A percentile compares a stretch with the other conserved stretches of the same genome.
Conservation (phyloP, 345 rosid species). For the thale cress (Arabidopsis thaliana) region DNA sequence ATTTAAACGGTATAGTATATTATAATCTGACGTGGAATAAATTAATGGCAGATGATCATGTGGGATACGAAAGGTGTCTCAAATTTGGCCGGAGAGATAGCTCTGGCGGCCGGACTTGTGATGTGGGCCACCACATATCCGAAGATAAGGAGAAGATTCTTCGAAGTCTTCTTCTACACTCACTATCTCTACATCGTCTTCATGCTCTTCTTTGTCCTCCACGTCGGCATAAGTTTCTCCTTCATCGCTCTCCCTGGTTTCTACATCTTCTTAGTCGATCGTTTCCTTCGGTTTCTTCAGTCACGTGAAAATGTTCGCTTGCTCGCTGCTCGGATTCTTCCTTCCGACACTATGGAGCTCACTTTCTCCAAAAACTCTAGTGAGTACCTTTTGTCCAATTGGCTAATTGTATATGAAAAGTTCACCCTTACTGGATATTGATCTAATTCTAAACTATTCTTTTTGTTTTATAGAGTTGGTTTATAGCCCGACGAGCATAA, state of each 20-base stretch:
- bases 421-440: background rate
- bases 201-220: slow-evolving; percentile 67
- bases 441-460: background rate
- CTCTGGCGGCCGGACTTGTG: slow-evolving; percentile 60
- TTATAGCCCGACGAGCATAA: slow-evolving; percentile 70
- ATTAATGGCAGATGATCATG: slow-evolving; percentile 49
- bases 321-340: slow-evolving; percentile 71
- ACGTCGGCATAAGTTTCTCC: slow-evolving; percentile 63
- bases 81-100: slow-evolving; percentile 72
- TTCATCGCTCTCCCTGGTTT: slow-evolving; percentile 74
- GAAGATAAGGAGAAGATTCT: slow-evolving; percentile 56
- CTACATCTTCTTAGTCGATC: slow-evolving; percentile 79
- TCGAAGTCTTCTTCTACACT: slow-evolving; percentile 83
- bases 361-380: slow-evolving; percentile 72
- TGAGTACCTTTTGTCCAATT: slow-evolving; percentile 25
- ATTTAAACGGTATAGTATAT: background rate
- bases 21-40: background rate
- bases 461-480: slow-evolving; percentile 52
- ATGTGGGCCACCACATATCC: slow-evolving; percentile 81
- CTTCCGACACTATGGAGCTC: slow-evolving; percentile 65
- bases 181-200: slow-evolving; percentile 75
- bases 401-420: background rate
- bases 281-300: slow-evolving; percentile 76
- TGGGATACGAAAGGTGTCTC: slow-evolving; percentile 57
- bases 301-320: slow-evolving; percentile 56